These are phyloP conservation scores for Candida sp. DNA, from an alignment of 1,139 yeast genomes.

Conservation along the genomic window DNA sequence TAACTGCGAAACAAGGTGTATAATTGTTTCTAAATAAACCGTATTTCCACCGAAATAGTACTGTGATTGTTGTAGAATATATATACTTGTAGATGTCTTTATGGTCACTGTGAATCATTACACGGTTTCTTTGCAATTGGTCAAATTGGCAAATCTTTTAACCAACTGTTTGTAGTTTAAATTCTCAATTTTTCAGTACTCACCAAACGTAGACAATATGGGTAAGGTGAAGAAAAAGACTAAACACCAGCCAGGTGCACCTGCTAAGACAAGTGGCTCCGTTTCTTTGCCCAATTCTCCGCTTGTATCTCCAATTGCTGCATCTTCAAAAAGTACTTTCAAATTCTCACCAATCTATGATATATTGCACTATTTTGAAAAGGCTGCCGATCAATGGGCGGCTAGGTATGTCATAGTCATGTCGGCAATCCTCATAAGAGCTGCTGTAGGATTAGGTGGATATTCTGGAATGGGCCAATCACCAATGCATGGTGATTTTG, in stretches of 20 bases:
- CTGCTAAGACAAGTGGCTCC: background rate
- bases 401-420: constrained; percentile 76
- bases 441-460: constrained; percentile 87
- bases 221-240: background rate
- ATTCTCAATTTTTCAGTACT: background rate
- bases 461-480: constrained; percentile 69
- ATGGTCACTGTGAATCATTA: too few relatives aligned
- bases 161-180: too few relatives aligned
- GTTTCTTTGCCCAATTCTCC: background rate
- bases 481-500: constrained; percentile 94
- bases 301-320: background rate
- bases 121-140: too few relatives aligned
- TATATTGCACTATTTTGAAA: constrained; percentile 36
- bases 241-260: background rate
- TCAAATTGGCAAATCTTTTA: too few relatives aligned
- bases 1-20: too few relatives aligned
- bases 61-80: too few relatives aligned
- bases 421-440: constrained; percentile 70
- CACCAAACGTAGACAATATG: background rate
- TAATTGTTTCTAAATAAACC: too few relatives aligned
- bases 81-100: too few relatives aligned
- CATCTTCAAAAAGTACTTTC: constrained; percentile 14
- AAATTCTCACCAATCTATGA: constrained; percentile 36
- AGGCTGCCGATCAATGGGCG: constrained; percentile 86
- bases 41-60: too few relatives aligned